Conservation (phyloP, 257 asterid genomes). For the Lycium barbarum region DNA sequence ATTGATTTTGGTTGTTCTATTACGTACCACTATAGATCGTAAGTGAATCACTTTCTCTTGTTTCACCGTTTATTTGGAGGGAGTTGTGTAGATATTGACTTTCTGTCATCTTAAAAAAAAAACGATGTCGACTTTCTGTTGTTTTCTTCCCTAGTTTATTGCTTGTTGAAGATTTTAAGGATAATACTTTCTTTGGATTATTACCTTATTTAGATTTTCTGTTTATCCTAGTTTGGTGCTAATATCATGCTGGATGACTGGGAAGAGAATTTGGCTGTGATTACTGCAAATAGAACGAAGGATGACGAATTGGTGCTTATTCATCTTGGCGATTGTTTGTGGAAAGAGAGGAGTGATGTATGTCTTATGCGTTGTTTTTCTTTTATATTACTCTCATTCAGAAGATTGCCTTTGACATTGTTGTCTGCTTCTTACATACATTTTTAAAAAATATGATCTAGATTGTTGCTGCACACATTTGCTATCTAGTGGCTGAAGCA, state of each 20-base stretch:
- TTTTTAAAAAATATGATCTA: conserved; percentile 38
- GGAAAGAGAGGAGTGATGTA: conserved; percentile 97
- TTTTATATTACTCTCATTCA: conserved; percentile 13
- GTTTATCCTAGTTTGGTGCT: conserved; percentile 56
- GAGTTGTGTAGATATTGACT: neutral
- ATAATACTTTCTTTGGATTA: neutral
- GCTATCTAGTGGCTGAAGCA: conserved; percentile 95
- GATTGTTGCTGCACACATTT: conserved; percentile 94
- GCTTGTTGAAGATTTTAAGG: neutral
- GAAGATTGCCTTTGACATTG: conserved; percentile 29
- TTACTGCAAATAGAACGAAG: conserved; percentile 93
- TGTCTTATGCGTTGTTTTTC: conserved; percentile 9
- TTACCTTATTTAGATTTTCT: conserved; percentile 32
- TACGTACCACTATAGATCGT: neutral
- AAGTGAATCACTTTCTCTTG: conserved; percentile 29
- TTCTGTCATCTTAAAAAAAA: too few relatives aligned
- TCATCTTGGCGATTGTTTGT: conserved; percentile 96
- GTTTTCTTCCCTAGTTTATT: conserved; percentile 8
- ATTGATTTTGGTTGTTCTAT: neutral
- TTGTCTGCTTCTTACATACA: conserved; percentile 23
- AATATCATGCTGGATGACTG: conserved; percentile 91
- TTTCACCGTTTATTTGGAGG: conserved; percentile 24
- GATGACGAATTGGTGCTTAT: conserved; percentile 94
- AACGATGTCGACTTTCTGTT: neutral
- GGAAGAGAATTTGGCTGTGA: conserved; percentile 97